Evolutionary conservation across 1,284 basidiomycete species (phyloP), one percentile per base, ranked within the genome.

Genomic region (Cutaneotrichosporon daszewskae): DNA sequence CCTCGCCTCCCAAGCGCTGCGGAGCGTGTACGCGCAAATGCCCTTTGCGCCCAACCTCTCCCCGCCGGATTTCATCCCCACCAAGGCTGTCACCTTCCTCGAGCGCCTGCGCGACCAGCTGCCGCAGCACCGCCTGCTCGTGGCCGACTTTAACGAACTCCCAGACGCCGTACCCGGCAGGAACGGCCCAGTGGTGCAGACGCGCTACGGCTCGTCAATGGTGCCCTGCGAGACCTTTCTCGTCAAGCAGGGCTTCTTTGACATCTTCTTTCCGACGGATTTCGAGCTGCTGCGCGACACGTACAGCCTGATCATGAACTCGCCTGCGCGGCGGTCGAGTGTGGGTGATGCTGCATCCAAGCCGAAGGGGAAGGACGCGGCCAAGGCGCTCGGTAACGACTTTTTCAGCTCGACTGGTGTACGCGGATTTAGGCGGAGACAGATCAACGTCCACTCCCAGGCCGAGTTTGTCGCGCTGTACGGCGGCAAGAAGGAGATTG

Each of bases 241-340:
- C 55, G 95, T 98, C 45, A 83, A 85, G 55, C 95, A 88, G 63
- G 95, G 95, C 11, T 94, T 83, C 73, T 99, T 99, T 69, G 95
- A 99, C 72, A 98, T 98, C 54, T 91, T 99, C 76, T 99, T 98
- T 75, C 95, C 95, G 2, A 98, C 94, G 7, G 67, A 92, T 64
- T 99, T 98, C 57, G 79, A 81, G 40, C 78, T 79, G 17, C 76
- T 98, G 20, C 76, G 84, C 37, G 86, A 91, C 64, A 84, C 91
- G 78, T 95, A 95, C 70, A 84, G 88, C 62, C 76, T 82, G 55
- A 77, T 85, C 51, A 80, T 94, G 53, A 69, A 67, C 42, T 66
- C 64, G 9, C 66, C 66, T 2, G 47, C 64, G 32, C 31, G 45
- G 11, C 32, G 45, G 13, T 32, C 47, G 8, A 34, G 44, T 14